These are phyloP conservation scores for Fusarium udum DNA, from an alignment of 2,329 filamentous ascomycete species.

Conservation along the genomic window DNA sequence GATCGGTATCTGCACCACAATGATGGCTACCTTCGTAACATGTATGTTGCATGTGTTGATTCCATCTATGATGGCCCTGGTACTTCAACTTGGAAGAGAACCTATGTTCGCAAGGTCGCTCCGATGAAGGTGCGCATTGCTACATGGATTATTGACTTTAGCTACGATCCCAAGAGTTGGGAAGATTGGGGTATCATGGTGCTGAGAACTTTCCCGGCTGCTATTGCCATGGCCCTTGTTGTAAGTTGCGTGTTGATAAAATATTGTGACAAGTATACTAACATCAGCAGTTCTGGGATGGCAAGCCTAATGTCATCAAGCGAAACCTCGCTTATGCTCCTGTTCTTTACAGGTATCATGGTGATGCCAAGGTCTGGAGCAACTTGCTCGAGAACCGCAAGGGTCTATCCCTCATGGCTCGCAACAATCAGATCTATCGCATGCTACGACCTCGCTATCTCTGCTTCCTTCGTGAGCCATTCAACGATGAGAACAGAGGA, in stretches of 20 bases:
- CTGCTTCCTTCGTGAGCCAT: conserved; percentile 39
- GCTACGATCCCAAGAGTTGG: conserved; percentile 42
- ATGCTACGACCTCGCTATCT: conserved; percentile 39
- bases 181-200: conserved; percentile 41
- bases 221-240: conserved; percentile 38
- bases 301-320: conserved; percentile 18
- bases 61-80: conserved; percentile 39
- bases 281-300: conserved; percentile 37
- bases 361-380: conserved; percentile 42
- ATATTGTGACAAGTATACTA: background rate
- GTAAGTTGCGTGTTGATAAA: conserved; percentile 11
- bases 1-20: conserved; percentile 42
- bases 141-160: conserved; percentile 43
- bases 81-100: conserved; percentile 43
- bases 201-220: conserved; percentile 37
- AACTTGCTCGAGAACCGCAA: conserved; percentile 42
- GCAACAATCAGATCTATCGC: conserved; percentile 39
- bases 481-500: conserved; percentile 36
- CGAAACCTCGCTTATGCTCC: conserved; percentile 37
- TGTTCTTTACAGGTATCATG: conserved; percentile 38
- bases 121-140: conserved; percentile 41
- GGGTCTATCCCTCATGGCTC: conserved; percentile 30
- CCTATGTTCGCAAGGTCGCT: conserved; percentile 41
- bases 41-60: conserved; percentile 41
- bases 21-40: conserved; percentile 41